A percentile compares a stretch with the other conserved stretches of the same genome.
phyloP scores from a whole-genome alignment of 768 basidiomycete species.

The Panaeolus papilionaceus region DNA sequence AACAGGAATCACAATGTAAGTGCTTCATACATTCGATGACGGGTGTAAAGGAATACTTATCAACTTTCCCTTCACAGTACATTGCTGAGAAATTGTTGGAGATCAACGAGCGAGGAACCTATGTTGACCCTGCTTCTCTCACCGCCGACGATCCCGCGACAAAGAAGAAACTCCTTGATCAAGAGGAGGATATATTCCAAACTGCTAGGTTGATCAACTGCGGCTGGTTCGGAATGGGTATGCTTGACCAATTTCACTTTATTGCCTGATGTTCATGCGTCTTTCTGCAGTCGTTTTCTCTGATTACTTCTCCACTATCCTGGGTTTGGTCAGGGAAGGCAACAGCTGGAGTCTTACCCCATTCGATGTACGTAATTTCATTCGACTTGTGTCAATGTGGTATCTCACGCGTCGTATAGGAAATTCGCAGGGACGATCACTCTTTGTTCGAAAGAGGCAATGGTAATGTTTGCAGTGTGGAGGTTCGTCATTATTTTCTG shows the following conservation, averaged over 20 bases:
- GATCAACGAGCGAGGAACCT: conserved; percentile 80
- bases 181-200: conserved; percentile 87
- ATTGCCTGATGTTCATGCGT: conserved; percentile 16
- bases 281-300: conserved; percentile 63
- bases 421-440: conserved; percentile 70
- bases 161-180: conserved; percentile 45
- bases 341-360: conserved; percentile 80
- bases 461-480: conserved; percentile 84
- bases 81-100: conserved; percentile 79
- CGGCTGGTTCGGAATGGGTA: conserved; percentile 75
- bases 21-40: conserved; percentile 15
- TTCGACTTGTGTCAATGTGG: background rate
- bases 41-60: background rate
- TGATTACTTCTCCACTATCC: conserved; percentile 82
- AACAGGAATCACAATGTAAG: conserved; percentile 88
- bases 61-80: conserved; percentile 51
- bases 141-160: conserved; percentile 40
- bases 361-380: conserved; percentile 56
- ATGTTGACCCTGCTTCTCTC: conserved; percentile 57
- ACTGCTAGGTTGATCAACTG: conserved; percentile 80
- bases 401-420: conserved; percentile 40
- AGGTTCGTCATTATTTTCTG: conserved; percentile 48
- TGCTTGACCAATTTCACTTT: conserved; percentile 19
- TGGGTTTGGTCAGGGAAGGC: conserved; percentile 80
- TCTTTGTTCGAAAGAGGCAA: conserved; percentile 77